Base-by-base conservation (phyloP, 495 filamentous ascomycete genomes). In the Penicillium verhagenii region DNA sequence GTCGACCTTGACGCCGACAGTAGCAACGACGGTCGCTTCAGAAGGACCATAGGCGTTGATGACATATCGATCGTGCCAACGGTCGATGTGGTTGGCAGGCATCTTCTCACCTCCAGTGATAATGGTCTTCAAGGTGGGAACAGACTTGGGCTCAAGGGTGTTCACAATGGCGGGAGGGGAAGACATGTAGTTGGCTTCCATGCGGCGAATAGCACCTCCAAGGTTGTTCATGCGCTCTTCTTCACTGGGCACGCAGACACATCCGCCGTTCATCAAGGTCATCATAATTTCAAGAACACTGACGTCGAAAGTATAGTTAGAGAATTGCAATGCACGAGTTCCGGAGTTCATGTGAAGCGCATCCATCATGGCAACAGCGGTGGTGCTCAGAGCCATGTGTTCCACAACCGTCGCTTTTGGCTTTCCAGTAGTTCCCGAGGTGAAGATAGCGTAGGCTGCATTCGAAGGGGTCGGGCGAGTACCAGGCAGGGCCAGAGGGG, bases 301-400 rank as follows among this genome's bases (percentile, higher is more conserved):
- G 25, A 84, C 79, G 54, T 92, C 88, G 35, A 88, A 87, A 1
- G 83, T 83, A 60, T 84, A 88, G 42, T 83, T 83, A 2, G 86
- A 84, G 50, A 87, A 82, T 54, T 91, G 87, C 57, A 91, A 74
- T 7, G 85, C 77, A 7, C 88, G 78, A 14, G 81, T 82, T 0
- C 67, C 61, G 0, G 75, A 59, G 31, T 76, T 67, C 39, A 88
- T 78, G 9, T 69, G 54, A 14, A 85, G 60, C 1, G 73, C 71
- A 13, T 61, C 56, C 13, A 52, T 59, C 54, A 73, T 65, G n/a
- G 65, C 62, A 11, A 70, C 49, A 31, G 69, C 64, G 1, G 65
- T 64, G 16, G 68, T 67, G 5, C 65, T 69, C 10, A 78, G 62
- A 11, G 63, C 65, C 23, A 63, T 56, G 58, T 82, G 79, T 21